These are phyloP conservation scores for Boletus reticuloceps DNA, from an alignment of 768 basidiomycete genomes.

Conservation along the genomic window DNA sequence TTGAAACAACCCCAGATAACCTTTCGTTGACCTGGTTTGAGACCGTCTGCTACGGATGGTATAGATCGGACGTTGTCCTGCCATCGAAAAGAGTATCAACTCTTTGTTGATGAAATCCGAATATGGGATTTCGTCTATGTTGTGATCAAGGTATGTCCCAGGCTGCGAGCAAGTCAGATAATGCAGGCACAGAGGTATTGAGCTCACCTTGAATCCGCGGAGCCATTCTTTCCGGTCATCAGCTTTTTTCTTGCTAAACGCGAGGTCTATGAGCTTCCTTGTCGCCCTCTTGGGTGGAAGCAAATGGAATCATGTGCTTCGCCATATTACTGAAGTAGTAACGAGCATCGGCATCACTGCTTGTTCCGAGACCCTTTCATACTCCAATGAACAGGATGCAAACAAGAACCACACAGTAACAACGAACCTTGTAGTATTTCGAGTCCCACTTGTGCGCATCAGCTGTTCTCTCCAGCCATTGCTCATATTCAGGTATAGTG, in stretches of 20 bases:
- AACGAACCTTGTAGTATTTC: conserved; percentile 95
- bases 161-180: conserved; percentile 49
- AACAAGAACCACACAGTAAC: background rate
- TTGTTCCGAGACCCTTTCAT: conserved; percentile 90
- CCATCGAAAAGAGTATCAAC: conserved; percentile 98
- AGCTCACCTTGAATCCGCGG: conserved; percentile 77
- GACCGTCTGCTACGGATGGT: conserved; percentile 87
- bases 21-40: conserved; percentile 97
- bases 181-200: background rate
- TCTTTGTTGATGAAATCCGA: conserved; percentile 98
- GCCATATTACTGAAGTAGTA: conserved; percentile 91
- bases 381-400: background rate
- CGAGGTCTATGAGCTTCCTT: conserved; percentile 90
- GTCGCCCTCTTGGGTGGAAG: conserved; percentile 76
- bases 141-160: conserved; percentile 91
- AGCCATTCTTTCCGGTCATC: conserved; percentile 99
- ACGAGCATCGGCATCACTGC: conserved; percentile 83
- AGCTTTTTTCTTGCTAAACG: conserved; percentile 99
- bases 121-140: conserved; percentile 79
- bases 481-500: conserved; percentile 94
- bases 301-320: conserved; percentile 94
- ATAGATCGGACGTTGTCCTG: conserved; percentile 98
- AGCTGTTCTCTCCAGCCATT: conserved; percentile 80
- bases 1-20: conserved; percentile 97
- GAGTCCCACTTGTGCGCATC: conserved; percentile 80